Evolutionary conservation across 768 basidiomycete genomes (phyloP).

Genomic region (Podaxis sp.): DNA sequence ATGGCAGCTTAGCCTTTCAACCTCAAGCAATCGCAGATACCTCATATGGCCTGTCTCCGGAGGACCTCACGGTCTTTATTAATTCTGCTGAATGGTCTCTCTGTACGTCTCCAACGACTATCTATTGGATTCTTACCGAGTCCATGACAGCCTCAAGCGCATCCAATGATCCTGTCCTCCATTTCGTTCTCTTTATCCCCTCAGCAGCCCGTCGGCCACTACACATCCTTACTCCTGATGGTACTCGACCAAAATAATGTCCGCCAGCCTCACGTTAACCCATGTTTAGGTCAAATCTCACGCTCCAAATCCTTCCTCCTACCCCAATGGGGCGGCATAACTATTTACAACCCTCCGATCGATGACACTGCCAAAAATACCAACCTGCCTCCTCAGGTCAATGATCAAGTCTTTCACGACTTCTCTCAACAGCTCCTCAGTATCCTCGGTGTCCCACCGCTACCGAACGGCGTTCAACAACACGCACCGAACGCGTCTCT

Average conservation of each 20-base stretch:
- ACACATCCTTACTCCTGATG: conserved; percentile 55
- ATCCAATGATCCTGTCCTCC: conserved; percentile 90
- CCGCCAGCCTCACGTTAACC: conserved; percentile 5
- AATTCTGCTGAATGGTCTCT: conserved; percentile 97
- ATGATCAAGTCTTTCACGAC: conserved; percentile 55
- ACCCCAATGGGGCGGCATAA: conserved; percentile 93
- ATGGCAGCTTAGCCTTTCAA: conserved; percentile 85
- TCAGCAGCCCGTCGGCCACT: conserved; percentile 68
- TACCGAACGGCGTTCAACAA: conserved; percentile 48
- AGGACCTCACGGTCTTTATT: conserved; percentile 89
- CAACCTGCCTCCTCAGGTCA: conserved; percentile 41
- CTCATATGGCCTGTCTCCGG: conserved; percentile 64
- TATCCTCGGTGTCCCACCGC: conserved; percentile 76
- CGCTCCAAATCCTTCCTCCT: conserved; percentile 75
- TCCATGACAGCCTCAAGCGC: conserved; percentile 74
- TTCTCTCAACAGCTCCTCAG: conserved; percentile 73
- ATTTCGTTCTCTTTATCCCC: conserved; percentile 90
- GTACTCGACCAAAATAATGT: conserved; percentile 29
- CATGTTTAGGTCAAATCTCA: conserved; percentile 42
- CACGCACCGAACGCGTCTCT: conserved; percentile 21
- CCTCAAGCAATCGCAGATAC: conserved; percentile 44
- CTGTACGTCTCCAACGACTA: conserved; percentile 45
- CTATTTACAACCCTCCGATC: conserved; percentile 65
- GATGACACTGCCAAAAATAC: conserved; percentile 25
- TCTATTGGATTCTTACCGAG: background rate